These are phyloP conservation scores for Blastocystis sp. DNA, from an alignment of 352 stramenopile genomes.

Conservation along the genomic window DNA sequence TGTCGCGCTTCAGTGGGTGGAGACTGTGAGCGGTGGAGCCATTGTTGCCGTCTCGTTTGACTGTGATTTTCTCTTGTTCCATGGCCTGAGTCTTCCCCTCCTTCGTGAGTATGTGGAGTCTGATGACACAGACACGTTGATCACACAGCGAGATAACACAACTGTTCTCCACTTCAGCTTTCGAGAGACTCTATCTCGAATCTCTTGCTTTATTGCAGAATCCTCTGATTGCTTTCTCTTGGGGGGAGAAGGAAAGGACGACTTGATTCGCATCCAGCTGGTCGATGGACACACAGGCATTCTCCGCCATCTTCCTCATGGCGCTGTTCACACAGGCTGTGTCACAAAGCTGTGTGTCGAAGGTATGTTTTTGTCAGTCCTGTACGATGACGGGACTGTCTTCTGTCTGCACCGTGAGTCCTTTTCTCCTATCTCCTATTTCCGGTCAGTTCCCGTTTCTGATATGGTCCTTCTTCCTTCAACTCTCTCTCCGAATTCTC, in stretches of 20 bases:
- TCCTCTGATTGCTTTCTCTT: not conserved
- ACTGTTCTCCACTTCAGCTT: not conserved
- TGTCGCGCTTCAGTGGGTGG: not conserved
- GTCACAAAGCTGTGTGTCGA: not conserved
- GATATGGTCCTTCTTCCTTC: not conserved
- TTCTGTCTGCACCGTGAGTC: not conserved
- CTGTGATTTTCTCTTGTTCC: not conserved
- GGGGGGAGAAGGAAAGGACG: not conserved
- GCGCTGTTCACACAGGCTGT: not conserved
- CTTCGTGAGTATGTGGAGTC: not conserved
- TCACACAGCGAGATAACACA: not conserved
- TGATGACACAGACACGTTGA: not conserved
- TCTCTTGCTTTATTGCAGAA: not conserved
- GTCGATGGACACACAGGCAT: not conserved
- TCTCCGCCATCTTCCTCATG: not conserved
- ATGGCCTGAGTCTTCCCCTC: not conserved
- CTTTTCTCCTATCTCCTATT: not conserved
- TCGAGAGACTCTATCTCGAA: not conserved
- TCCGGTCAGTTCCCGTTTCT: not conserved
- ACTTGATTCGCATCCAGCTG: not conserved
- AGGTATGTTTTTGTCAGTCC: not conserved
- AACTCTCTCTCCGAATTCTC: not conserved
- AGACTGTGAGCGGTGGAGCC: not conserved
- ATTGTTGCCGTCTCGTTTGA: not conserved
- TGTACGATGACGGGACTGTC: not conserved